Base-by-base conservation (phyloP, 1,284 basidiomycete species). In the Malassezia cuniculi region DNA sequence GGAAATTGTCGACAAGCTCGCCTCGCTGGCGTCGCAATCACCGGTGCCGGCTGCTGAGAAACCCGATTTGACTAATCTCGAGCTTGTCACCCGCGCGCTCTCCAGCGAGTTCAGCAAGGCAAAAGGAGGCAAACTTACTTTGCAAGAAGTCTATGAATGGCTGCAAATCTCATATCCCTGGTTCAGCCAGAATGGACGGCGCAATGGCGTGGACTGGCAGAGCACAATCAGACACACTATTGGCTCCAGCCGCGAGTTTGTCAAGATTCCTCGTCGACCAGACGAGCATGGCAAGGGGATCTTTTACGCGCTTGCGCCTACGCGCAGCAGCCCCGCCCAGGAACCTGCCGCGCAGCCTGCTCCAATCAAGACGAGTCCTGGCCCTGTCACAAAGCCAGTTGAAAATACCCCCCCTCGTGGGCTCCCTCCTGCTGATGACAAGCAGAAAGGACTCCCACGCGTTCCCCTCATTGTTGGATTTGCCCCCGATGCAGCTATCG, bases 81-180 rank as follows among this genome's bases (percentile, higher is more conserved):
- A 57, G 41, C 56, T 65, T 31, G 61, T 65, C 28, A 55, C 50
- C 22, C 46, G 51, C 19, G 62, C 62, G 14, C 48, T 65, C 20
- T 39, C 47, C 15, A 59, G 56, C 20, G 52, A 55, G 17, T 47
- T 48, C 17, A 54, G 50, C 16, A 28, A 25, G 24, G 43, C 47
- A 27, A 56, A 81, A 54, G 78, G 79, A 31, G 83, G 82, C 27
- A 82, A 84, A 65, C 84, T 82, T 19, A 89, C 87, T 0, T 66
- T 93, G 45, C 84, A 87, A 52, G 85, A 90, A 58, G 85, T 93
- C 34, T 85, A 85, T 62, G 77, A 78, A 38, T 93, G 85, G 85
- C 85, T 93, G 48, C 78, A 80, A 59, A 80, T 80, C 33, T 80
- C 78, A 47, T 81, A 80, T 69, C 82, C 85, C 49, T 90, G 85